Evolutionary conservation across 202 grass and related monocot genomes (phyloP).

Genomic region (Musa balbisiana): DNA sequence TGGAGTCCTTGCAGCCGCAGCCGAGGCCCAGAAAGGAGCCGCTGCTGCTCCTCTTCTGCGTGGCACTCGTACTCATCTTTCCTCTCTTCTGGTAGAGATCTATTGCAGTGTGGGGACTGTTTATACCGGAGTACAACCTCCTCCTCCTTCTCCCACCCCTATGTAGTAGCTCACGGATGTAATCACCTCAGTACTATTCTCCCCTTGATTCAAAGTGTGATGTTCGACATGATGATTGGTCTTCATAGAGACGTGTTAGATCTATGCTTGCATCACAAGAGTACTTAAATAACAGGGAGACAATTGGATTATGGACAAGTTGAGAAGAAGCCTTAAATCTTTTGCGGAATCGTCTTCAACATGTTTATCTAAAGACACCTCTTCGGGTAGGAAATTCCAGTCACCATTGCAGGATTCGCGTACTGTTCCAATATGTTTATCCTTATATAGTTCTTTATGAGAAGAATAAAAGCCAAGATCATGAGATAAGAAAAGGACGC

Average conservation of each 20-base stretch:
- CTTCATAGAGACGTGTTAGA: neutral
- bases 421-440: too few relatives aligned
- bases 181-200: too few relatives aligned
- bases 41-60: conserved; percentile 29
- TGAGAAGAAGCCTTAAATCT: neutral
- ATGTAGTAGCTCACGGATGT: too few relatives aligned
- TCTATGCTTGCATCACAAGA: too few relatives aligned
- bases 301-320: too few relatives aligned
- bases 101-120: neutral
- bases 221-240: neutral
- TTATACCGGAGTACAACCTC: neutral
- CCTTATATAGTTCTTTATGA: too few relatives aligned
- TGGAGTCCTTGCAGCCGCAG: conserved; percentile 55
- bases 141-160: neutral
- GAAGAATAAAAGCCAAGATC: too few relatives aligned
- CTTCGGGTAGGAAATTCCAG: neutral
- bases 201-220: too few relatives aligned
- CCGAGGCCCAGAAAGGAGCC: conserved; percentile 26
- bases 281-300: too few relatives aligned
- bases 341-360: neutral
- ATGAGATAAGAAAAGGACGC: too few relatives aligned
- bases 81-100: too few relatives aligned
- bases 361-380: neutral
- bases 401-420: too few relatives aligned
- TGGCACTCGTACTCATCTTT: conserved; percentile 18